Evolutionary conservation across 2,329 filamentous ascomycete genomes (phyloP), one percentile per base, ranked within the genome.

Genomic region (Fusarium sp.): DNA sequence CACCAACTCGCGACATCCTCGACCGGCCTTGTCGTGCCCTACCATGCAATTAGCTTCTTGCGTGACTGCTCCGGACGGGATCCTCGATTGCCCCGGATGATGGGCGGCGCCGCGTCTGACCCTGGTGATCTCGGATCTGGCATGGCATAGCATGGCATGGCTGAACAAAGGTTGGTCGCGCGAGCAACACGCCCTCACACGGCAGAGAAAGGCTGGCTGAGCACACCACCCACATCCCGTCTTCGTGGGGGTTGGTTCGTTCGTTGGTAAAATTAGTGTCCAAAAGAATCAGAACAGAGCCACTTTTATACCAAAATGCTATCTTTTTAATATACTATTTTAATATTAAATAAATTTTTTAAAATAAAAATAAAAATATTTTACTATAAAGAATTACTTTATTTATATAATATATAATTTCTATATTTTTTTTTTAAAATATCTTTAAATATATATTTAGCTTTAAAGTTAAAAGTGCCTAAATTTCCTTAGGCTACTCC

Each of bases 231-330:
- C 62, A 50, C 69, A n/a, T 33, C 50, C 64, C 54, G 68, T 31
- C 68, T 56, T 67, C 48, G 68, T 75, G 72, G 65, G 62, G 50
- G 50, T 64, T 64, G 62, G 45, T 7, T 22, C 18, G 22, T 60
- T 24, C n/a, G 43, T 52, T 18, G 43, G n/a, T n/a, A n/a, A n/a
- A n/a, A n/a, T n/a, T n/a, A n/a, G n/a, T n/a, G n/a, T n/a, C n/a
- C n/a, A n/a, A n/a, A n/a, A n/a, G n/a, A n/a, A n/a, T n/a, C n/a
- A n/a, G n/a, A n/a, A n/a, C n/a, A n/a, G n/a, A n/a, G n/a, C n/a
- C n/a, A n/a, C n/a, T n/a, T n/a, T n/a, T n/a, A n/a, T n/a, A n/a
- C n/a, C n/a, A n/a, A n/a, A n/a, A n/a, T n/a, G n/a, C n/a, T n/a
- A n/a, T n/a, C n/a, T n/a, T n/a, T n/a, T n/a, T n/a, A n/a, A n/a